A percentile compares a stretch with the other conserved stretches of the same genome.
Evolutionary conservation across 1,139 yeast species (phyloP).

Genomic region (Diutina sp.): DNA sequence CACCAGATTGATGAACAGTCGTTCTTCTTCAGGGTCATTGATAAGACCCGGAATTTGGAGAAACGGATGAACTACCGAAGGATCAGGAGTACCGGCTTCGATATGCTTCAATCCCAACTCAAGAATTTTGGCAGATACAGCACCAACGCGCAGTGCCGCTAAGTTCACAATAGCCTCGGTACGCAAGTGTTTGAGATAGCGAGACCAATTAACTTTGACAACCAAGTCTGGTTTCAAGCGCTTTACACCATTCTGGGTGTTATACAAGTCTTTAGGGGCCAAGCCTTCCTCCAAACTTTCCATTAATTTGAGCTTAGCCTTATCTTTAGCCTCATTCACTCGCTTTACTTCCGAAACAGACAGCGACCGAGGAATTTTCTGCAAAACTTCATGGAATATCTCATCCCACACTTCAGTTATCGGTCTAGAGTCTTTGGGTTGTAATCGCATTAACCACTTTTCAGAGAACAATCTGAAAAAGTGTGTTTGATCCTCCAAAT

Average conservation of each 20-base stretch:
- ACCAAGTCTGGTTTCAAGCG: conserved; percentile 37
- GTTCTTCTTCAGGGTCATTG: conserved; percentile 27
- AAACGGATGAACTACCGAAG: conserved; percentile 14
- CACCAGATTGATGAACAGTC: conserved; percentile 13
- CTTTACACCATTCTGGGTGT: conserved; percentile 19
- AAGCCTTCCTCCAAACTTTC: conserved; percentile 16
- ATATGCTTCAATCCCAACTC: conserved; percentile 41
- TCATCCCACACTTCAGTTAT: conserved; percentile 44
- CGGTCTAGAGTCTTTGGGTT: conserved; percentile 35
- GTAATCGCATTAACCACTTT: conserved; percentile 38
- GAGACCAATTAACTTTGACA: conserved; percentile 48
- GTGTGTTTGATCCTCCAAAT: conserved; percentile 18
- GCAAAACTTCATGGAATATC: conserved; percentile 38
- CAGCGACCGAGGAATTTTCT: conserved; percentile 35
- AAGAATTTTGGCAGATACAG: conserved; percentile 54
- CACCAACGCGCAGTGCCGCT: conserved; percentile 61
- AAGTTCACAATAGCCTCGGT: conserved; percentile 49
- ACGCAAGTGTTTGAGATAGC: conserved; percentile 59
- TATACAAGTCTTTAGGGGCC: conserved; percentile 17
- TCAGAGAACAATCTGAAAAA: conserved; percentile 37
- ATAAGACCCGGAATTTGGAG: conserved; percentile 24
- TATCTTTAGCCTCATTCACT: conserved; percentile 49
- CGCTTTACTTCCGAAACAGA: conserved; percentile 50
- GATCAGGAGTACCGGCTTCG: conserved; percentile 42
- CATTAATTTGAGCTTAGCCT: conserved; percentile 34